Conservation (phyloP, 805 yeast species). For the Isabelozyma pseudorhagii region DNA sequence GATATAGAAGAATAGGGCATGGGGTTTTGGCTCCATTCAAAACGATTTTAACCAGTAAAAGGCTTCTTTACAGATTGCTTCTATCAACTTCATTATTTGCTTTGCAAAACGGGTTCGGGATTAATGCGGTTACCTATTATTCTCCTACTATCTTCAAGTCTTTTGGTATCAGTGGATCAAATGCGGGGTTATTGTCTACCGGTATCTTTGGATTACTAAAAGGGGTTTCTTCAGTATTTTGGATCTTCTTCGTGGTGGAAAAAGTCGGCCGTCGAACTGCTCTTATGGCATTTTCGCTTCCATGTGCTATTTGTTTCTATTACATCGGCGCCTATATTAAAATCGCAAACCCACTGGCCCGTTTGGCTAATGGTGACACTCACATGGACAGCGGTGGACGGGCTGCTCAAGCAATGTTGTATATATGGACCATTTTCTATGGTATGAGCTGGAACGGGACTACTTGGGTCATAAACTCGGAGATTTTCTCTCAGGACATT, state of each 20-base stretch:
- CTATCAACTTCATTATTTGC: conserved; percentile 37
- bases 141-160: conserved; percentile 51
- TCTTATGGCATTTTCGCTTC: conserved; percentile 31
- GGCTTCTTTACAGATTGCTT: conserved; percentile 31
- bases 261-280: conserved; percentile 44
- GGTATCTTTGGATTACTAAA: conserved; percentile 53
- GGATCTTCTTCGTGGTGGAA: conserved; percentile 47
- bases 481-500: conserved; percentile 42
- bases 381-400: conserved; percentile 32
- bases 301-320: conserved; percentile 45
- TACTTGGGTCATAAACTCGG: conserved; percentile 47
- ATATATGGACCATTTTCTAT: conserved; percentile 45
- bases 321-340: conserved; percentile 49
- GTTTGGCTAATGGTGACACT: conserved; percentile 16
- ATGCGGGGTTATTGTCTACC: conserved; percentile 47
- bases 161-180: conserved; percentile 45
- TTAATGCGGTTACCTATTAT: conserved; percentile 50
- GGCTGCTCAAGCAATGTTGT: conserved; percentile 44
- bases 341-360: conserved; percentile 24
- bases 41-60: conserved; percentile 25
- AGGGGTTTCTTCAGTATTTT: conserved; percentile 40
- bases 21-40: conserved; percentile 40
- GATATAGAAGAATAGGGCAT: conserved; percentile 28
- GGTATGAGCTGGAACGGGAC: conserved; percentile 46
- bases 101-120: conserved; percentile 47